Base-by-base conservation (phyloP, 106 monocot species). In the Allium cepa region DNA sequence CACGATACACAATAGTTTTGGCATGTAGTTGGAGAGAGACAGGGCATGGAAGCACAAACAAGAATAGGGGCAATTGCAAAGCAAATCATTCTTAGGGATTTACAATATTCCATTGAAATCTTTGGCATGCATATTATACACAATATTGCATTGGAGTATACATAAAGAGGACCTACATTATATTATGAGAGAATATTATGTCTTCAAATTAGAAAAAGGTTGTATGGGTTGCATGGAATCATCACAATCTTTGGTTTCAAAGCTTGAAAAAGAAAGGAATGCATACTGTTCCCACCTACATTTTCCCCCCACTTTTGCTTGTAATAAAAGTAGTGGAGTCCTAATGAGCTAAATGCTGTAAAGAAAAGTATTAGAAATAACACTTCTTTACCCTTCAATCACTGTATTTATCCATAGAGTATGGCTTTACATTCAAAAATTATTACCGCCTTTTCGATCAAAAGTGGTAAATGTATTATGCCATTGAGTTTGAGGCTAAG, bases 141-240 rank as follows among this genome's bases (percentile, higher is more conserved):
- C 17, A 10, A 49, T 49, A 64, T 45, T 7, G 48, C 64, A 46
- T 64, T 17, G 64, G 48, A 64, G 48, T 49, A 48, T 17, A 49
- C 64, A 49, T 17, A 67, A 26, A 11, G 51, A 27, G 7, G 26
- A 1, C 51, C 22, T 22, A 22, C 22, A 22, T 22, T 22, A 67
- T 51, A 18, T 10, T 50, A 67, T 49, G 2, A 67, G 67, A 16
- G 48, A 7, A 52, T 53, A 52, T 51, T 52, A 22, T 67, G 22
- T n/a, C 13, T 11, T 6, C 18, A 3, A 4, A 17, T 14, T 22
- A 22, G 22, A 22, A 22, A 9, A 58, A 58, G 48, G 58, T 70
- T 58, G 17, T 17, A 70, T 59, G 15, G 57, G 57, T 59, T 57
- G 70, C 58, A 70, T 70, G 46, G 46, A 58, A 70, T 57, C 58